Base-by-base conservation (phyloP, 75 land plant genomes). In the Isoetes taiwanensis region DNA sequence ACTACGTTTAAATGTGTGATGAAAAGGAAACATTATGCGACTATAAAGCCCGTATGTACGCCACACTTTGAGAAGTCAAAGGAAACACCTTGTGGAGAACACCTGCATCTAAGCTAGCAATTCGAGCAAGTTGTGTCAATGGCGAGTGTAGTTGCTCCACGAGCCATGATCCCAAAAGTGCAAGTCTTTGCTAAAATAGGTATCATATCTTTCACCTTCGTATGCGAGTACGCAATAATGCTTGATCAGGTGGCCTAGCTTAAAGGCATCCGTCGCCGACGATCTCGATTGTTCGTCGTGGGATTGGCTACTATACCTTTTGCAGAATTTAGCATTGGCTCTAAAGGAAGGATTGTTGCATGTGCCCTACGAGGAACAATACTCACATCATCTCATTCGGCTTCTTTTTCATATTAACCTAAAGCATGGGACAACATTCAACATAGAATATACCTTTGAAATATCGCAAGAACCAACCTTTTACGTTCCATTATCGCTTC, bases 31-130 rank as follows among this genome's bases (percentile, higher is more conserved):
- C n/a, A n/a, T n/a, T n/a, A n/a, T n/a, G n/a, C n/a, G n/a, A n/a
- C 8, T n/a, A 20, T 8, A 20, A 16, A 48, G 20, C 14, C 6
- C 14, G 10, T n/a, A 14, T n/a, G 11, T 8, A 20, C 14, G 20
- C 20, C 52, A 48, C 29, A 56, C 17, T 32, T 32, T 46, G 21
- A 43, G 55, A 60, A 24, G 26, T 28, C 19, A 41, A 59, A 26
- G 55, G 28, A 9, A 17, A 66, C 80, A 80, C 97, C 65, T 86
- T 90, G 72, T 90, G 86, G 41, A 90, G 78, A 66, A 75, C 78
- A 28, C 97, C 97, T 41, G 94, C 97, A 76, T 90, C 95, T 5
- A 81, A 63, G 42, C 82, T 86, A 41, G 97, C 84, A 66, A 76
- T 69, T 32, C 80, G 79, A 63, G n/a, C 88, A 31, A 90, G 81